Base-by-base conservation (phyloP, 1,284 basidiomycete genomes). In the Termitomyces sp. region DNA sequence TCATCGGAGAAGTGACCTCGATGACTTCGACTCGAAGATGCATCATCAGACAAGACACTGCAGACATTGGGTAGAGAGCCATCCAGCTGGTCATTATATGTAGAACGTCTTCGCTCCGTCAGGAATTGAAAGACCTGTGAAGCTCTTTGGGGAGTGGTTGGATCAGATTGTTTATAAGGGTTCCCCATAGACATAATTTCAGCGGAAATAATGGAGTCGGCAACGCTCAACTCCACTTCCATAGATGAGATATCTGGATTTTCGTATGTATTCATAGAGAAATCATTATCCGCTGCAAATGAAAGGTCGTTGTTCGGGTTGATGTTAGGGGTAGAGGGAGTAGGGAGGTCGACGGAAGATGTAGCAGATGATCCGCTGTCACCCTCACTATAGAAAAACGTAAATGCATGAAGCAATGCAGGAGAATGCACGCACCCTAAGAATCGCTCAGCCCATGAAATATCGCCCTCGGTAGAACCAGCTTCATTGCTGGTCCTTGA, bases 401-500 rank as follows among this genome's bases (percentile, higher is more conserved):
- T 53, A 10, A 45, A 21, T 59, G 54, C 46, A 24, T 34, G 31
- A 30, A 41, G 17, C 15, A 21, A 21, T 44, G 12, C 50, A 24
- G 50, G 50, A 38, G 19, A 38, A 47, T 30, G 33, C 9, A 50
- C 51, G 57, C 63, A 89, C 88, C 76, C 79, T 54, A 90, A 72
- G 66, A 80, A 83, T 34, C 78, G 77, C 69, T 90, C 88, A 10
- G 88, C 88, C 88, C 88, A 90, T 2, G 86, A 88, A 51, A 90
- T 86, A 62, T 90, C 88, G 9, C 85, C 83, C 64, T 88, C 85
- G 9, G 57, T 55, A 3, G 65, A 68, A 53, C 69, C 74, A 19
- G 67, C 65, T 28, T 72, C 68, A 50, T 67, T 60, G 1, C 62
- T 69, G 21, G 64, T 59, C 34, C 58, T 62, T n/a, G 66, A 67